Base-by-base conservation (phyloP, 139 green algal species). In the Dunaliella primolecta region DNA sequence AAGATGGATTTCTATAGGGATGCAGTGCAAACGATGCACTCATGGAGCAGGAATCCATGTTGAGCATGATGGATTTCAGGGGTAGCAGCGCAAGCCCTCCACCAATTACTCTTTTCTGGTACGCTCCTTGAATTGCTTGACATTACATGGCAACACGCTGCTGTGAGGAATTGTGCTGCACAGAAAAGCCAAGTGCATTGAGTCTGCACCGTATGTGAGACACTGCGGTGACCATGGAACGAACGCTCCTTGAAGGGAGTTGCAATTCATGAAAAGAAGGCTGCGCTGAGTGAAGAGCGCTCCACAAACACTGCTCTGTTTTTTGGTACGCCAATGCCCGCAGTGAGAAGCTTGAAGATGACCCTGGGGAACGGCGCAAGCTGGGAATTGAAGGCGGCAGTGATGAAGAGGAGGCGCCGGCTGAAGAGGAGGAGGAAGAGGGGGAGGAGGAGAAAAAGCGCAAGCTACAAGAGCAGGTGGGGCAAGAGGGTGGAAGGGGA, bases 331-430 rank as follows among this genome's bases (percentile, higher is more conserved):
- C 46, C 15, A 7, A 7, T 64, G 46, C 7, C 15, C 36, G 75
- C 75, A 80, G 75, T 80, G 75, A 80, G n/a, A 80, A 80, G 75
- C 75, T 80, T 29, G 75, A 80, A 33, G 75, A 80, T 80, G 75
- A 80, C 30, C 75, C 75, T 11, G 75, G 75, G 75, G 75, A 80
- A 33, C 29, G 75, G 75, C 75, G 75, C 75, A 80, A 80, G 75
- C 75, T 80, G 75, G 75, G 75, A 11, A 32, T 80, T 11, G 75
- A 80, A 30, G 75, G 75, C 1, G 32, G n/a, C 3, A 33, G 33
- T 80, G 75, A 80, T 11, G 75, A 80, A 23, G 75, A 80, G 7
- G 75, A 80, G 30, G 75, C 7, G 15, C 46, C 46, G n/a, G n/a
- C n/a, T n/a, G n/a, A n/a, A 64, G 46, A 64, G 15, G 46, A 64